phyloP scores from a whole-genome alignment of 2,329 filamentous ascomycete genomes.

The Diplodia seriata region DNA sequence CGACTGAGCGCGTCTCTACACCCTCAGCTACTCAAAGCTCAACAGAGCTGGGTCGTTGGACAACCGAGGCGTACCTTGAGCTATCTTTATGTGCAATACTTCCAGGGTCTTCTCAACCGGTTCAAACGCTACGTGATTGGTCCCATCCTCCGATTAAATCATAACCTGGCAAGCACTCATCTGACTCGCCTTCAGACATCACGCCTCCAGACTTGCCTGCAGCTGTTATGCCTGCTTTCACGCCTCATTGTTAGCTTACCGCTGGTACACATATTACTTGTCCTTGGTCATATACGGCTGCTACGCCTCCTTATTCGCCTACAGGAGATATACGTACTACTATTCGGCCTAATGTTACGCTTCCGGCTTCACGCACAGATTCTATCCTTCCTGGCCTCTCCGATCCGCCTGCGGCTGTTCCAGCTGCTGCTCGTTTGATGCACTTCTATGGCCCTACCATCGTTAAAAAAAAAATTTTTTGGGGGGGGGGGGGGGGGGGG shows the following conservation, averaged over 20 bases:
- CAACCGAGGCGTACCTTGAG: background rate
- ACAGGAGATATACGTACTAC: too few species aligned
- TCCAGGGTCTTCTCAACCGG: background rate
- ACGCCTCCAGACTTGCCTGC: too few species aligned
- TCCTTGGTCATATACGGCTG: too few species aligned
- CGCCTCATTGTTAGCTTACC: too few species aligned
- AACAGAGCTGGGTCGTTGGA: background rate
- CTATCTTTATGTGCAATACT: background rate
- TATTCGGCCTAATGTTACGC: too few species aligned
- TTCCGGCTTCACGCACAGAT: too few species aligned
- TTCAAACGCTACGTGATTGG: background rate
- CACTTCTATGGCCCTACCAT: background rate
- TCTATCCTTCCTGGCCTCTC: background rate
- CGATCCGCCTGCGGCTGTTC: background rate
- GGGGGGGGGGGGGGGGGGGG: too few species aligned
- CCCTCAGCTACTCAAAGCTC: background rate
- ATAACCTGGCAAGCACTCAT: background rate
- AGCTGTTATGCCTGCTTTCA: too few species aligned
- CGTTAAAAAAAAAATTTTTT: too few species aligned
- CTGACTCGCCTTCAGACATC: too few species aligned
- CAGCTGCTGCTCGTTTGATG: background rate
- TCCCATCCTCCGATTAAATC: background rate
- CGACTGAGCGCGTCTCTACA: background rate
- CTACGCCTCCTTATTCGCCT: background rate
- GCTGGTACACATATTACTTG: too few species aligned